Evolutionary conservation across 805 yeast species (phyloP), one percentile per base, ranked within the genome.

Genomic region (Naumovozyma baii): DNA sequence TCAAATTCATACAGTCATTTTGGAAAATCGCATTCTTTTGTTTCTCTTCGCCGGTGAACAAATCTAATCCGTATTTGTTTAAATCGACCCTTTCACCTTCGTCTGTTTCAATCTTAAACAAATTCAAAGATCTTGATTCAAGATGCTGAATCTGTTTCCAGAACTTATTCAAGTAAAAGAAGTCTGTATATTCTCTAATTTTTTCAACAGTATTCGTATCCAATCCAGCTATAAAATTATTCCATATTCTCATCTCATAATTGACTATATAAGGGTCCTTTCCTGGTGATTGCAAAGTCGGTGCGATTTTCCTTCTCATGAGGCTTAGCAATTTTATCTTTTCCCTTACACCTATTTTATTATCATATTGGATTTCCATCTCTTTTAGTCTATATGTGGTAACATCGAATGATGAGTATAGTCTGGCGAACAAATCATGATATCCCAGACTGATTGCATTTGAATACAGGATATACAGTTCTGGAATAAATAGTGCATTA

Each of bases 351-450:
- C 39, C 29, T 9, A 49, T n/a, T 2, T 18, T 32, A 1, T 32
- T n/a, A 34, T 52, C 55, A 34, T 49, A 46, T 15, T 39, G 42
- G 8, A 59, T 47, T 37, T 55, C 61, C 7, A 54, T 18, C 40
- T 59, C 64, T 37, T 57, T 59, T 10, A 45, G 29, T 15, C 59
- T 43, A 38, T 54, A 59, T 3, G 50, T 42, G 17, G 55, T 44
- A 10, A 44, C 42, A 20, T 51, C 48, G 31, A 49, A 49, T 4
- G 55, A 39, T 13, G 45, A 50, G 18, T 39, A 46, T 17, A 50
- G 36, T 3, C 33, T 33, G 10, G 59, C 45, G 25, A 57, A 40
- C 3, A 42, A 22, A 31, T 47, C 47, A 14, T 22, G 22, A 15
- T 44, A 45, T 4, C 46, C 47, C 22, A 42, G 34, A 7, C 37